Base-by-base conservation (phyloP, 352 stramenopile genomes). In the Thraustotheca clavata region DNA sequence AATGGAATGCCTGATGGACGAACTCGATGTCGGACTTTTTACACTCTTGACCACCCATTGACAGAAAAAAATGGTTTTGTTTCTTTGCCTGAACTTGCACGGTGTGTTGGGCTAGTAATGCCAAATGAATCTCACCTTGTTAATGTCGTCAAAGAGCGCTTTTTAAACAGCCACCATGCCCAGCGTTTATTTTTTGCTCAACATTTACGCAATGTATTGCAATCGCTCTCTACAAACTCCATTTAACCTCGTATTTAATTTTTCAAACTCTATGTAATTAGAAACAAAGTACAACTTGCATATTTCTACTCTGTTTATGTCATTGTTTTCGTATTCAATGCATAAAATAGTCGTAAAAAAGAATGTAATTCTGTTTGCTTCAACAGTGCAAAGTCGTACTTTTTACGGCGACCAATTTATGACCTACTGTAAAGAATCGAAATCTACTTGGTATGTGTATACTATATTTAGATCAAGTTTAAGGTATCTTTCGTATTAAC, bases 1-100 rank as follows among this genome's bases (percentile, higher is more conserved):
- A 29, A 43, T 16, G 22, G 22, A 7, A 11, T 36, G 5, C 26
- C n/a, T 4, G 18, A 46, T 18, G 22, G 14, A 26, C n/a, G 3
- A 14, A 62, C 55, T 8, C 55, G 55, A 29, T n/a, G 41, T 16
- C 34, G 55, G 6, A 52, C 20, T 16, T 62, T 49, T 27, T 62
- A 54, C 11, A 50, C 34, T 11, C 32, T 52, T 7, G 55, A 52
- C 5, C 55, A 62, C 29, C 55, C 55, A 22, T 36, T 38, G 29
- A 50, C 35, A 31, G 9, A 14, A 29, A 18, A 27, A 16, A 24
- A 12, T 12, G 55, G 55, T 11, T 49, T 40, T 35, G 55, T 62
- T 7, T 39, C 55, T 7, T 12, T 52, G 4, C 27, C 49, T 16
- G 11, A 62, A 16, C 14, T 62, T 18, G 55, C 35, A 6, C 14